Conservation (phyloP, 148 eudicot genomes). For the Simmondsia chinensis region DNA sequence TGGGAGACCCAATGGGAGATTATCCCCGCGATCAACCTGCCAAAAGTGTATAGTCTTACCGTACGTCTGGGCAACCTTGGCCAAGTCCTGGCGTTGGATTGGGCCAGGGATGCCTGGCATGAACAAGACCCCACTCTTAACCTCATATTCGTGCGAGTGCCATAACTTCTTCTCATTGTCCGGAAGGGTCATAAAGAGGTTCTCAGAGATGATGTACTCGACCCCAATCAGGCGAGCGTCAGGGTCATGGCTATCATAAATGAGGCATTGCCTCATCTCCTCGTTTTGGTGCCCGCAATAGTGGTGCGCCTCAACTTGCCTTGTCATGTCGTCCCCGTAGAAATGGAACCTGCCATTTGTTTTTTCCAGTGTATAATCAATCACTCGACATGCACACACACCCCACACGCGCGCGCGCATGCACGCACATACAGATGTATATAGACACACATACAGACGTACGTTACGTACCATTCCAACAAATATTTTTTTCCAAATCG, state of each 20-base stretch:
- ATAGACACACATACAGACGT: too few relatives aligned
- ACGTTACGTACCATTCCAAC: too few relatives aligned
- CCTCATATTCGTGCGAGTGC: constrained; percentile 92
- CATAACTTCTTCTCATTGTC: constrained; percentile 75
- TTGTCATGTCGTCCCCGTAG: constrained; percentile 77
- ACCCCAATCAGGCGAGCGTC: constrained; percentile 70
- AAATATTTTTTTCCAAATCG: too few relatives aligned
- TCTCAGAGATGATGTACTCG: constrained; percentile 77
- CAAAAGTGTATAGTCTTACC: constrained; percentile 81
- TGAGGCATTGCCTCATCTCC: constrained; percentile 80
- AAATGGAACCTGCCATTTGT: constrained; percentile 56
- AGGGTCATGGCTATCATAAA: constrained; percentile 63
- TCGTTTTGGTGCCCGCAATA: constrained; percentile 80
- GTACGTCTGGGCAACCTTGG: constrained; percentile 67
- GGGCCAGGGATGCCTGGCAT: constrained; percentile 69
- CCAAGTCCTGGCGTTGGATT: constrained; percentile 55
- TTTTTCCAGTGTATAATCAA: too few relatives aligned
- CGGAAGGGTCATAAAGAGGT: constrained; percentile 53
- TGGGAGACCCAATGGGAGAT: constrained; percentile 71
- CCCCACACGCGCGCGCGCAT: too few relatives aligned
- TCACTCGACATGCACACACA: too few relatives aligned
- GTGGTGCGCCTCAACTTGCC: constrained; percentile 96
- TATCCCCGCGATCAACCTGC: constrained; percentile 81
- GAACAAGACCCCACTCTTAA: constrained; percentile 72
- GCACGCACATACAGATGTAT: too few relatives aligned